Base-by-base conservation (phyloP, 169 alveolate genomes). In the Plasmodium yoelii region DNA sequence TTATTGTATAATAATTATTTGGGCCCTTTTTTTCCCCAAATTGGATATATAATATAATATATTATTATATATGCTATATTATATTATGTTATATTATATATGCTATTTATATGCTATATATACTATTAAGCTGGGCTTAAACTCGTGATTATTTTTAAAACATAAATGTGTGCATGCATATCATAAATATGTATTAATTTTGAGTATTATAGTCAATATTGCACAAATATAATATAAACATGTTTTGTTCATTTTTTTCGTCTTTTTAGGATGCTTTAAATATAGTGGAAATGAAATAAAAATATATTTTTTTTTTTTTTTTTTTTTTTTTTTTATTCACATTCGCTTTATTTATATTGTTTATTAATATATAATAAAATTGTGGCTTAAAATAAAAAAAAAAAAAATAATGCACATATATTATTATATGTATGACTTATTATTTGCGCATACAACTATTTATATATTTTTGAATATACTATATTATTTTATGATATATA, bases 261-360 rank as follows among this genome's bases (percentile, higher is more conserved):
- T 56, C 13, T 5, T 24, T 69, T 24, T 63, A 55, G 77, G 80
- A 84, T 47, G 84, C 86, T 13, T 34, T 73, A 46, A 60, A 53
- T 39, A 72, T 91, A 26, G 64, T 73, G 8, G 74, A 68, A 12
- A 65, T 69, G 61, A 22, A 64, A 15, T 61, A 61, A 74, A 49
- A 22, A 44, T 15, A 44, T 15, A 15, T 34, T 28, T 18, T 39
- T n/a, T n/a, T n/a, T n/a, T n/a, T n/a, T n/a, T n/a, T n/a, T n/a
- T n/a, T n/a, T n/a, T n/a, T n/a, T n/a, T n/a, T n/a, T n/a, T n/a
- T 19, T 24, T 59, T 49, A 9, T 39, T 61, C 5, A 55, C 4
- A 13, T 39, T 61, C 53, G 2, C n/a, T 65, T 5, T 77, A 12
- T 65, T 5, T 77, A 12, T 77, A 60, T n/a, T 12, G 7, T 51